Percentiles rank a stretch among this genome's conserved stretches.
Conservation (phyloP, 352 stramenopile species). For the Globisporangium emineosum region DNA sequence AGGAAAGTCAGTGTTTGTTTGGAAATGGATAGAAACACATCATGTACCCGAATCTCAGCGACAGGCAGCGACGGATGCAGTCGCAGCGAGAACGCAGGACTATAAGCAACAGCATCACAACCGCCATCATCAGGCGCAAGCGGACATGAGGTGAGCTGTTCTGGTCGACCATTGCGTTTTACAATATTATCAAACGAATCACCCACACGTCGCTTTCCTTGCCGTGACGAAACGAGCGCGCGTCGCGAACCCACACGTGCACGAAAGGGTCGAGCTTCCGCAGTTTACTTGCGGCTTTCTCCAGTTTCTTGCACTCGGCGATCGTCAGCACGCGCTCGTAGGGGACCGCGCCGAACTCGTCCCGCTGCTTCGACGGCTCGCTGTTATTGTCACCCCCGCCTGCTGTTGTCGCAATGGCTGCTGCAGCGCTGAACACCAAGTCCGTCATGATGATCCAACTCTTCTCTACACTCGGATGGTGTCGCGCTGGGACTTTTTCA, state of each 20-base stretch:
- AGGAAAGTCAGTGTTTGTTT: not conserved
- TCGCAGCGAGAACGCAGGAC: conserved; percentile 37
- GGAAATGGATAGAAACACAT: not conserved
- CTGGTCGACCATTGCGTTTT: too few relatives aligned
- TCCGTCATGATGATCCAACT: conserved; percentile 1
- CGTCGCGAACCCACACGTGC: conserved; percentile 62
- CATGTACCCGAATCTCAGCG: conserved; percentile 44
- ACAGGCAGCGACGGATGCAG: conserved; percentile 41
- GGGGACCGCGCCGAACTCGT: conserved; percentile 18
- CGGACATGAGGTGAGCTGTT: not conserved
- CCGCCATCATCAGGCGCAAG: not conserved
- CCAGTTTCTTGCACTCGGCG: conserved; percentile 36
- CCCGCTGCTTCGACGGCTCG: not conserved
- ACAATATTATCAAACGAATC: too few relatives aligned
- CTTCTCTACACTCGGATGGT: not conserved
- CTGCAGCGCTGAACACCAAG: conserved; percentile 9
- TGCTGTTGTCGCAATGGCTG: not conserved
- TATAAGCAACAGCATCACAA: conserved; percentile 1
- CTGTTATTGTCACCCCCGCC: not conserved
- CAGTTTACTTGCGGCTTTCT: conserved; percentile 25
- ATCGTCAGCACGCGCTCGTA: conserved; percentile 47
- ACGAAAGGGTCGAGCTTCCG: conserved; percentile 32
- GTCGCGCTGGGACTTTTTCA: not conserved
- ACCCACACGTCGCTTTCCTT: conserved; percentile 39
- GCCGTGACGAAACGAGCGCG: conserved; percentile 43